phyloP scores from a whole-genome alignment of 371 early-diverging fungal genomes.

The Mortierella polycephala region DNA sequence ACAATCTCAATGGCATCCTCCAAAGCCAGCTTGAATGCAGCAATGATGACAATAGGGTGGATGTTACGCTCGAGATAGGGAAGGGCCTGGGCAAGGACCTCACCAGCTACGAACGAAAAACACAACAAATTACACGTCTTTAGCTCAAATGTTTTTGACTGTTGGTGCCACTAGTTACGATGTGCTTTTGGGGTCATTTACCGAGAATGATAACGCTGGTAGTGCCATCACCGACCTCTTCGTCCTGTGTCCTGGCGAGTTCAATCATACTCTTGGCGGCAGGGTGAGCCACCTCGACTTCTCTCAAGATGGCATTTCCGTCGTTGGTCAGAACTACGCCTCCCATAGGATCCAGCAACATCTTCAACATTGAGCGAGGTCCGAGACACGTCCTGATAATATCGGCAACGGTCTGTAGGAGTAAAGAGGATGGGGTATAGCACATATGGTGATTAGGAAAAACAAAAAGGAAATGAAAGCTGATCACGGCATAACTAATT shows the following conservation, averaged over 20 bases:
- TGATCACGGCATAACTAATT: neutral
- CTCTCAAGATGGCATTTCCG: constrained; percentile 99
- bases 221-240: constrained; percentile 99
- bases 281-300: constrained; percentile 99
- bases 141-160: neutral
- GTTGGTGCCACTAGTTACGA: neutral
- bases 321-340: constrained; percentile 99
- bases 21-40: constrained; percentile 92
- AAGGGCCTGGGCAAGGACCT: constrained; percentile 91
- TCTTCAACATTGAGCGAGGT: constrained; percentile 99
- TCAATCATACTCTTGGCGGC: constrained; percentile 99
- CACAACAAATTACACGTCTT: neutral
- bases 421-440: neutral
- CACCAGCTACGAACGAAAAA: constrained; percentile 79
- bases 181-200: constrained; percentile 51
- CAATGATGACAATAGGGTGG: constrained; percentile 98
- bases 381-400: constrained; percentile 99
- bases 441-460: neutral
- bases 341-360: constrained; percentile 99
- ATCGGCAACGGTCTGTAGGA: constrained; percentile 90
- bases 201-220: constrained; percentile 99
- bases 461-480: neutral
- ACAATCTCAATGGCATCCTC: constrained; percentile 91
- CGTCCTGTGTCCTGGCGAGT: constrained; percentile 99
- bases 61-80: constrained; percentile 96